Evolutionary conservation across 2,329 filamentous ascomycete genomes (phyloP).

Genomic region (Diatrype stigma): DNA sequence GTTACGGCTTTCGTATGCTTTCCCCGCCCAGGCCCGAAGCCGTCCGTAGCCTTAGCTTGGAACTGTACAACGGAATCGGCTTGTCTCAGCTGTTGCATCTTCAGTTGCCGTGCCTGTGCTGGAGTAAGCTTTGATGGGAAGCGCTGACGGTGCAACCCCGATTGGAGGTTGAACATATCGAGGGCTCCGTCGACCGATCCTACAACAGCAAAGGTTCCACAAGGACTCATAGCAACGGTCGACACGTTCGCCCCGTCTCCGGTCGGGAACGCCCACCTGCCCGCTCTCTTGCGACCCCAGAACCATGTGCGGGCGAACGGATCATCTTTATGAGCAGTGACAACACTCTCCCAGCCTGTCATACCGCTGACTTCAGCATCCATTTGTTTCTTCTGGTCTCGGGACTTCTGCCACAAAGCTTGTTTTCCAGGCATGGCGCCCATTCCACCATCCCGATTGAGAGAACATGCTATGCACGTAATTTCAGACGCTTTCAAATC

Average conservation of each 20-base stretch:
- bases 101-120: conserved; percentile 72
- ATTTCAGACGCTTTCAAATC: conserved; percentile 87
- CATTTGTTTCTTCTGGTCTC: conserved; percentile 55
- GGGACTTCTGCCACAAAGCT: conserved; percentile 77
- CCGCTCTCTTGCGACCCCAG: conserved; percentile 91
- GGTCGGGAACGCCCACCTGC: conserved; percentile 88
- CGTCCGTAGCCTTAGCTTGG: conserved; percentile 39
- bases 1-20: conserved; percentile 81
- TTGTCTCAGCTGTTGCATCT: conserved; percentile 58
- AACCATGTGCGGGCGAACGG: conserved; percentile 91
- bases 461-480: conserved; percentile 82
- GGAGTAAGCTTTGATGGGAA: conserved; percentile 79
- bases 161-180: conserved; percentile 96
- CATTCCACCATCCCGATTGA: conserved; percentile 94
- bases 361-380: conserved; percentile 69
- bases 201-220: conserved; percentile 88
- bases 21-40: conserved; percentile 52
- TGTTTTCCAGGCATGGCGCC: conserved; percentile 76
- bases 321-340: conserved; percentile 87
- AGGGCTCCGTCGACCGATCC: conserved; percentile 80
- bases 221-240: conserved; percentile 83
- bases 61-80: conserved; percentile 54
- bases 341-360: conserved; percentile 95
- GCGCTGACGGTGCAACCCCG: conserved; percentile 78
- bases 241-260: conserved; percentile 78